These are phyloP conservation scores for Penicillium verrucosum DNA, from an alignment of 2,329 filamentous ascomycete genomes.

Conservation along the genomic window DNA sequence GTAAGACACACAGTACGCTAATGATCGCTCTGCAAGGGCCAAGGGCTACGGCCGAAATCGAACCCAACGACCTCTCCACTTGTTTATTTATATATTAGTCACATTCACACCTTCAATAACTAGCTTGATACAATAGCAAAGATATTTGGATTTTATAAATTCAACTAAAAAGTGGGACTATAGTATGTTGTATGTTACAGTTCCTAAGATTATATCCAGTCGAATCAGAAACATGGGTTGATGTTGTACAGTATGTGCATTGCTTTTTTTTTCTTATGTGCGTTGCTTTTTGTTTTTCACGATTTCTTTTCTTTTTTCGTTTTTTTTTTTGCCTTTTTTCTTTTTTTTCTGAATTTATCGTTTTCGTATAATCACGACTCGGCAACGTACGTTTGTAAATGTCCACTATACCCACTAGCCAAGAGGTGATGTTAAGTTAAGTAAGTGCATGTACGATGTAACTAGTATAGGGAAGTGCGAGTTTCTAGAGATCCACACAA, in stretches of 20 bases:
- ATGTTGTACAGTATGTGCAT: background rate
- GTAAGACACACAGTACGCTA: background rate
- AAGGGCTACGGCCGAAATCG: conserved; percentile 3
- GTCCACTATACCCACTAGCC: background rate
- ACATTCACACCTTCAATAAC: background rate
- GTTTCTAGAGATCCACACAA: background rate
- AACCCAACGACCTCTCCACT: conserved; percentile 7
- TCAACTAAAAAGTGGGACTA: background rate
- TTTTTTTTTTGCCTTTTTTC: too few relatives aligned
- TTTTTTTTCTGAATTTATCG: background rate
- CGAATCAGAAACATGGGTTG: background rate
- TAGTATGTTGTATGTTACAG: too few relatives aligned
- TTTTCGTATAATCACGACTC: background rate
- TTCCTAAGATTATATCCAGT: background rate
- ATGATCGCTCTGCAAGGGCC: conserved; percentile 7
- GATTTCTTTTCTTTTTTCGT: background rate
- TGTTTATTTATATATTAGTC: background rate
- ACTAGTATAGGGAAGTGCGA: background rate
- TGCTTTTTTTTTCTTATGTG: background rate
- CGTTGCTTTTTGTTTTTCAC: background rate
- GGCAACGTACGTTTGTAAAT: background rate
- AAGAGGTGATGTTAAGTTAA: background rate
- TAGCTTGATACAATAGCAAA: background rate
- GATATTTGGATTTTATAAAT: too few relatives aligned
- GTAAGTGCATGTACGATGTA: background rate